A percentile compares a stretch with the other conserved stretches of the same genome.
Conservation (phyloP, 768 basidiomycete species). For the Phylloporus sp. region DNA sequence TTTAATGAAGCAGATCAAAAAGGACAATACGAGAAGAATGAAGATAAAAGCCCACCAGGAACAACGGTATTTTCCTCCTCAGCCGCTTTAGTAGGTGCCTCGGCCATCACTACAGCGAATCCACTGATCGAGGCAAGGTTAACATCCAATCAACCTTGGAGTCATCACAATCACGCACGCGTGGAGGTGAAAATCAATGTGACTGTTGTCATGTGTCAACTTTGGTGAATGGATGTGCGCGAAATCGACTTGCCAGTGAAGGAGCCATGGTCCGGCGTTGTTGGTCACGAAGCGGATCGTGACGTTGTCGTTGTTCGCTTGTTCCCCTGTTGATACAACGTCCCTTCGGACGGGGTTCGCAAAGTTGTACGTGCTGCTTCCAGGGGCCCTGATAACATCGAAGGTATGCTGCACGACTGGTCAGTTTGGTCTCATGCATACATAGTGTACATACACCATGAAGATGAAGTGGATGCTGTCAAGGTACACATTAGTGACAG, state of each 20-base stretch:
- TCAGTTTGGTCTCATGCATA: background rate
- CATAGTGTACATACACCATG: conserved; percentile 37
- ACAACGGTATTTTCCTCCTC: conserved; percentile 7
- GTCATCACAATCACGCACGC: conserved; percentile 6
- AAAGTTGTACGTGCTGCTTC: conserved; percentile 38
- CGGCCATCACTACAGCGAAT: conserved; percentile 29
- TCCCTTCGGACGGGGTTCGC: conserved; percentile 52
- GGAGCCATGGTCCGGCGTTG: conserved; percentile 42
- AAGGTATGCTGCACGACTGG: conserved; percentile 36
- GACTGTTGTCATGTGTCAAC: conserved; percentile 6
- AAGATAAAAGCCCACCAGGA: conserved; percentile 15
- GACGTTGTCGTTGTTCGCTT: conserved; percentile 34
- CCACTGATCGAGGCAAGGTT: conserved; percentile 13
- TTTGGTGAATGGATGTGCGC: no score
- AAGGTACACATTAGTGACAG: background rate
- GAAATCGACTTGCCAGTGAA: conserved; percentile 17
- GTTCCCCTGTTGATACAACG: conserved; percentile 33
- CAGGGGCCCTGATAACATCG: conserved; percentile 38
- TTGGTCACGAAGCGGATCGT: conserved; percentile 62
- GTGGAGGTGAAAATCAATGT: conserved; percentile 20
- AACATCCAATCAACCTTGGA: background rate
- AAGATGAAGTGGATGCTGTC: conserved; percentile 39
- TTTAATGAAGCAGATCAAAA: background rate
- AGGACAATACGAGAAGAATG: background rate
- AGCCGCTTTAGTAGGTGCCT: conserved; percentile 11